A percentile compares a stretch with the other conserved stretches of the same genome.
These are phyloP conservation scores for Alternaria consortialis DNA, from an alignment of 2,329 filamentous ascomycete genomes.

Conservation along the genomic window DNA sequence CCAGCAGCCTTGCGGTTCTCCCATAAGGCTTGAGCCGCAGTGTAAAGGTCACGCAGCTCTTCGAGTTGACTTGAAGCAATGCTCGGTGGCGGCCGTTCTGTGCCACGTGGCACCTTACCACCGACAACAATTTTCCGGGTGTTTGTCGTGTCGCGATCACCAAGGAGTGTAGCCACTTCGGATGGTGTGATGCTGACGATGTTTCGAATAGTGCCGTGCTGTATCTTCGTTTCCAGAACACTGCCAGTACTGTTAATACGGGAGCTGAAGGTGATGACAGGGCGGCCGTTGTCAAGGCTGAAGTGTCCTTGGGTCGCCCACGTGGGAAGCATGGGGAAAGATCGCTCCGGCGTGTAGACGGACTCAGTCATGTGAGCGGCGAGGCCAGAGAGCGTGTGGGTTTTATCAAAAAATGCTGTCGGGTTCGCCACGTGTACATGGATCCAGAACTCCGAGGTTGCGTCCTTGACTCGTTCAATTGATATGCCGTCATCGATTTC, in stretches of 20 bases:
- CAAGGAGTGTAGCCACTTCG: constrained; percentile 39
- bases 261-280: constrained; percentile 68
- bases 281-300: constrained; percentile 63
- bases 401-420: constrained; percentile 71
- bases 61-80: constrained; percentile 36
- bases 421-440: constrained; percentile 83
- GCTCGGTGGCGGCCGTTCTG: constrained; percentile 13
- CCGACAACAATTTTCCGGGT: constrained; percentile 38
- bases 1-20: constrained; percentile 48
- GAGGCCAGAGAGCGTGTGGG: constrained; percentile 66
- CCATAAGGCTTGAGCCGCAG: constrained; percentile 46
- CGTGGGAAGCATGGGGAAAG: constrained; percentile 66
- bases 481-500: constrained; percentile 85
- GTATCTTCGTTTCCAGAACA: constrained; percentile 63
- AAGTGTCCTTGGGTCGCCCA: constrained; percentile 61
- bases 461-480: constrained; percentile 65
- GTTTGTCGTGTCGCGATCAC: constrained; percentile 45
- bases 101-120: constrained; percentile 20
- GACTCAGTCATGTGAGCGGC: constrained; percentile 67
- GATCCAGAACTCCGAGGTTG: constrained; percentile 70
- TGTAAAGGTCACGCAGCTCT: constrained; percentile 48
- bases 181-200: constrained; percentile 63
- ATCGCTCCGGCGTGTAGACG: constrained; percentile 65
- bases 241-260: constrained; percentile 62
- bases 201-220: constrained; percentile 63